phyloP scores from a whole-genome alignment of 163 green algal species.

The Coccomyxa subellipsoidea region DNA sequence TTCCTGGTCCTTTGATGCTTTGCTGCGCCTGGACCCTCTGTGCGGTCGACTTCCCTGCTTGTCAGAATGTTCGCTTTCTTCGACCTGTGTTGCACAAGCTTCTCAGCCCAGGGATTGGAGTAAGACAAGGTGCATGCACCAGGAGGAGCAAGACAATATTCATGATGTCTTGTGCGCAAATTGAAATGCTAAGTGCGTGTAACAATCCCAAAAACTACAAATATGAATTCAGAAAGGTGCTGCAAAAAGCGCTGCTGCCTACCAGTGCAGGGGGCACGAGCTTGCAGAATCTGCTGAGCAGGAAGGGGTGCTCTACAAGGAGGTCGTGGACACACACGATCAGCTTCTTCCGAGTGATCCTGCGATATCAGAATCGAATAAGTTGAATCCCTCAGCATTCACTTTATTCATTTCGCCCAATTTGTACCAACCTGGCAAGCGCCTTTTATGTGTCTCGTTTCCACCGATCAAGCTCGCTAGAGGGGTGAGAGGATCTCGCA shows the following conservation, averaged over 20 bases:
- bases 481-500: too few species aligned
- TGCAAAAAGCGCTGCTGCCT: not conserved
- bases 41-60: not conserved
- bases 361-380: not conserved
- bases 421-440: not conserved
- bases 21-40: not conserved
- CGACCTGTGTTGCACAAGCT: not conserved
- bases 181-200: too few species aligned
- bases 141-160: too few species aligned
- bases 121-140: not conserved
- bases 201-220: too few species aligned
- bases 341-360: conserved; percentile 3
- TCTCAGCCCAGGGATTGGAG: not conserved
- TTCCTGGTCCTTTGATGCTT: not conserved
- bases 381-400: not conserved
- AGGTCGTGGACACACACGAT: conserved; percentile 6
- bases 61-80: not conserved
- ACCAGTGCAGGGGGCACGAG: not conserved
- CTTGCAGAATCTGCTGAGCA: conserved; percentile 10
- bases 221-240: too few species aligned
- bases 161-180: too few species aligned
- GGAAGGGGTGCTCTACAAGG: not conserved
- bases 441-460: not conserved
- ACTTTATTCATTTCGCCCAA: not conserved
- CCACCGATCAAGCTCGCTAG: not conserved